Evolutionary conservation across 2,329 filamentous ascomycete species (phyloP).

Genomic region (Xylaria sp.): DNA sequence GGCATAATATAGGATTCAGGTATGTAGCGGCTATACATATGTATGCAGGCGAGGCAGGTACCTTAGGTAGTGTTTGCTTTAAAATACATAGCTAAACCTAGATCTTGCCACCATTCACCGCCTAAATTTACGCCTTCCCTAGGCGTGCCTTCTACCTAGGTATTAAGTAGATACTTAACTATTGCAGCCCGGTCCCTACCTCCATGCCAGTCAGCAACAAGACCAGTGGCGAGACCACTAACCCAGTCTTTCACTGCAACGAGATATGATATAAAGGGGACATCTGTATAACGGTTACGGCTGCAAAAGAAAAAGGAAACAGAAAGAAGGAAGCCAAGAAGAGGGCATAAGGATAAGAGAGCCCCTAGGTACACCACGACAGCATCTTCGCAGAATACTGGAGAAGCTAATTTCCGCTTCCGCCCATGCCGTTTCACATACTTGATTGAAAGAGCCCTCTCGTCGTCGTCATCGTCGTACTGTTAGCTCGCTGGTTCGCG

Average conservation of each 20-base stretch:
- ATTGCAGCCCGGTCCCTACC: not conserved
- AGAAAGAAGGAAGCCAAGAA: not conserved
- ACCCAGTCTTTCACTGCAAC: not conserved
- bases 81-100: too few relatives aligned
- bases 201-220: not conserved
- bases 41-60: too few relatives aligned
- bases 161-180: not conserved
- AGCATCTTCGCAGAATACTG: not conserved
- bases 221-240: conserved; percentile 5
- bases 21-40: too few relatives aligned
- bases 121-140: conserved; percentile 5
- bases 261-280: not conserved
- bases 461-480: not conserved
- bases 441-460: not conserved
- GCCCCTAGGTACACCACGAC: not conserved
- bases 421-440: conserved; percentile 11
- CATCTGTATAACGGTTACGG: not conserved
- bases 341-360: not conserved
- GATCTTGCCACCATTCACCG: conserved; percentile 18
- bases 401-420: not conserved
- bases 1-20: too few relatives aligned
- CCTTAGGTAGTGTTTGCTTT: too few relatives aligned
- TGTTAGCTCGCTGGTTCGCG: not conserved
- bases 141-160: not conserved
- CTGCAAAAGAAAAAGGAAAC: not conserved